Percentiles rank a stretch among this genome's conserved stretches.
Conservation (phyloP, 2,329 filamentous ascomycete genomes). For the Neopestalotiopsis clavispora region DNA sequence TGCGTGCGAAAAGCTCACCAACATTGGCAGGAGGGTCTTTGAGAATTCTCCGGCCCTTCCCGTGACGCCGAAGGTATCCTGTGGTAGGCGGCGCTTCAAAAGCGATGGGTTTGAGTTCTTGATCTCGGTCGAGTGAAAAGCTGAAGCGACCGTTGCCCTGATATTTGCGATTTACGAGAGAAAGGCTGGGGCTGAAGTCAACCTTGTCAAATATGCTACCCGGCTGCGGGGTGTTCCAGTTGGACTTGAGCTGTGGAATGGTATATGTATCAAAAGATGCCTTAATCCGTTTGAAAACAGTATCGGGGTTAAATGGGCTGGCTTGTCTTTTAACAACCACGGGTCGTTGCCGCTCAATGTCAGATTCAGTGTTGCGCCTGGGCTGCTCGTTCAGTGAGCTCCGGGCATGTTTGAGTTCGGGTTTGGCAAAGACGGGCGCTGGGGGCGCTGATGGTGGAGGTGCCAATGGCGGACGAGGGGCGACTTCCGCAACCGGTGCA, state of each 20-base stretch:
- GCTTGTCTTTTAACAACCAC: conserved; percentile 52
- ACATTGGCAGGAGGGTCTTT: conserved; percentile 42
- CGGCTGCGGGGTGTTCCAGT: conserved; percentile 36
- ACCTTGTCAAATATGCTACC: conserved; percentile 59
- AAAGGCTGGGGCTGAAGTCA: conserved; percentile 57
- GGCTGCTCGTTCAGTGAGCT: conserved; percentile 54
- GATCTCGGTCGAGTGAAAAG: conserved; percentile 41
- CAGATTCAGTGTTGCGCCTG: conserved; percentile 31
- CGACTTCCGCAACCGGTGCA: conserved; percentile 20
- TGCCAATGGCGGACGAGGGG: conserved; percentile 14
- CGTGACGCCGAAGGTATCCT: conserved; percentile 53
- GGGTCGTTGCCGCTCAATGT: conserved; percentile 34
- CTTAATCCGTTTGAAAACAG: conserved; percentile 62
- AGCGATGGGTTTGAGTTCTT: conserved; percentile 35
- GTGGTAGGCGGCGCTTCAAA: conserved; percentile 48
- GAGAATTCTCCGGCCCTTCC: conserved; percentile 44
- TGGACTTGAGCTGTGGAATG: conserved; percentile 29
- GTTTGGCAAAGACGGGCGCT: conserved; percentile 58
- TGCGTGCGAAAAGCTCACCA: conserved; percentile 42
- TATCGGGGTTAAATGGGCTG: conserved; percentile 63
- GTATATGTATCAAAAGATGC: conserved; percentile 46
- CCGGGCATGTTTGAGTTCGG: conserved; percentile 62
- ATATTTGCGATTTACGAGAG: conserved; percentile 63
- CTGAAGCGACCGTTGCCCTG: conserved; percentile 60
- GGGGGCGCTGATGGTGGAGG: conserved; percentile 20